These are phyloP conservation scores for Epichloe coenophiala DNA, from an alignment of 2,329 filamentous ascomycete genomes.

Conservation along the genomic window DNA sequence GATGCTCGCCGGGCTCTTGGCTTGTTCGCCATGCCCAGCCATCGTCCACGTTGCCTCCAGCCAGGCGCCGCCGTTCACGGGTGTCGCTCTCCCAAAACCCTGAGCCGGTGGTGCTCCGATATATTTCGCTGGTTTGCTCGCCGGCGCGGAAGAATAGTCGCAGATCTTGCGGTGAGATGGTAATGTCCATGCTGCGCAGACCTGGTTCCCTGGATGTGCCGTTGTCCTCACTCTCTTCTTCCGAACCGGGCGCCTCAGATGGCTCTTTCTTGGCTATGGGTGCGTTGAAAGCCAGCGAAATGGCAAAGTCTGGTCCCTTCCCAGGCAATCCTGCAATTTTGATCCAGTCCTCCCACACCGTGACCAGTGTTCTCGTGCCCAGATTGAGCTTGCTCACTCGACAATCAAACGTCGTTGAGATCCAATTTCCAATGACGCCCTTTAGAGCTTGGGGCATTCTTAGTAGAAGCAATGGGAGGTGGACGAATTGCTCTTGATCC, in stretches of 20 bases:
- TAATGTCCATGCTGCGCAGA: slow-evolving; percentile 35
- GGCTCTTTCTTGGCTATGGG: slow-evolving; percentile 14
- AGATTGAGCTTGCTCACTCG: slow-evolving; percentile 36
- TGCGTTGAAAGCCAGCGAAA: slow-evolving; percentile 38
- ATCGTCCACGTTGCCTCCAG: slow-evolving; percentile 34
- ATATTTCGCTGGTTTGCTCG: slow-evolving; percentile 6
- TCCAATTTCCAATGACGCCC: slow-evolving; percentile 33
- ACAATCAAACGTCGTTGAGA: slow-evolving; percentile 41
- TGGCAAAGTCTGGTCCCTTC: slow-evolving; percentile 29
- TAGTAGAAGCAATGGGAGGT: slow-evolving; percentile 38
- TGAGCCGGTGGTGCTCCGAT: slow-evolving; percentile 1
- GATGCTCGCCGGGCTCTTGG: slow-evolving; percentile 11
- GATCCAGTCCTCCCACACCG: slow-evolving; percentile 39
- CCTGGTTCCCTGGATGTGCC: slow-evolving; percentile 12
- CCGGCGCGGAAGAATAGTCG: slow-evolving; percentile 31
- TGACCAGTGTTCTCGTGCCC: slow-evolving; percentile 35
- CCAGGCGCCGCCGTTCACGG: slow-evolving; percentile 29
- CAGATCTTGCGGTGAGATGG: slow-evolving; percentile 35
- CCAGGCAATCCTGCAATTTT: slow-evolving; percentile 21
- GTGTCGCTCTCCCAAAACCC: slow-evolving; percentile 18
- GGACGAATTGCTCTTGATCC: slow-evolving; percentile 24
- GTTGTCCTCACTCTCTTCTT: slow-evolving; percentile 9
- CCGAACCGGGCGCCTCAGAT: slow-evolving; percentile 1
- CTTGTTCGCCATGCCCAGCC: slow-evolving; percentile 36
- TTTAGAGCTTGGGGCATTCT: slow-evolving; percentile 43